Conservation (phyloP, 1,284 basidiomycete species). For the Termitomyces sp. region DNA sequence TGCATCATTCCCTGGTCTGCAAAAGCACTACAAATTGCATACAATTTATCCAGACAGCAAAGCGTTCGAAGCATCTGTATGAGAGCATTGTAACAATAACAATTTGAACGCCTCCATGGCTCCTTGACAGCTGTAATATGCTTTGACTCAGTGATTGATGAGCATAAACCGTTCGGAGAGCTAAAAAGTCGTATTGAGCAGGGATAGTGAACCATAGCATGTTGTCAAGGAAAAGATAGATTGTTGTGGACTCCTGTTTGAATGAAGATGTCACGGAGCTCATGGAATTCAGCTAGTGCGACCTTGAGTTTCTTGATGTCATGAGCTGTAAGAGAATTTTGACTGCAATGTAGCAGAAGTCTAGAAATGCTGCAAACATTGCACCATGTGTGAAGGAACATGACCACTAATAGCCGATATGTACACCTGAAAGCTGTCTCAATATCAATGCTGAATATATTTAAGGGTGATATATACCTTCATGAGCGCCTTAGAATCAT, state of each 20-base stretch:
- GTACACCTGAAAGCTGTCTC: constrained; percentile 2
- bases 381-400: constrained; percentile 4
- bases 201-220: constrained; percentile 23
- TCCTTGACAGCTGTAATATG: no score
- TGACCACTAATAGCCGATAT: constrained; percentile 6
- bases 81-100: no score
- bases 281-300: constrained; percentile 20
- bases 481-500: constrained; percentile 21
- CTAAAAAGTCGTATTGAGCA: constrained; percentile 14
- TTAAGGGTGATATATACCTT: background rate
- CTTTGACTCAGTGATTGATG: no score
- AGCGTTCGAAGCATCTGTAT: constrained; percentile 27
- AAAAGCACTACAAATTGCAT: background rate
- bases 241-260: constrained; percentile 17
- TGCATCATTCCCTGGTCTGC: background rate
- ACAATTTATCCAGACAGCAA: constrained; percentile 24
- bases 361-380: constrained; percentile 4
- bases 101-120: no score
- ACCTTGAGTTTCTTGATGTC: constrained; percentile 3
- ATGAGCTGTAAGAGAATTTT: constrained; percentile 12
- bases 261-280: constrained; percentile 26
- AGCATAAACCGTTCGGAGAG: no score
- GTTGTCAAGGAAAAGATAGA: constrained; percentile 30
- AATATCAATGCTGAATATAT: background rate
- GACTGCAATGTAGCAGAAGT: constrained; percentile 5